A percentile compares a stretch with the other conserved stretches of the same genome.
These are phyloP conservation scores for Plectosphaerella cucumerina DNA, from an alignment of 2,329 filamentous ascomycete species.

Conservation along the genomic window DNA sequence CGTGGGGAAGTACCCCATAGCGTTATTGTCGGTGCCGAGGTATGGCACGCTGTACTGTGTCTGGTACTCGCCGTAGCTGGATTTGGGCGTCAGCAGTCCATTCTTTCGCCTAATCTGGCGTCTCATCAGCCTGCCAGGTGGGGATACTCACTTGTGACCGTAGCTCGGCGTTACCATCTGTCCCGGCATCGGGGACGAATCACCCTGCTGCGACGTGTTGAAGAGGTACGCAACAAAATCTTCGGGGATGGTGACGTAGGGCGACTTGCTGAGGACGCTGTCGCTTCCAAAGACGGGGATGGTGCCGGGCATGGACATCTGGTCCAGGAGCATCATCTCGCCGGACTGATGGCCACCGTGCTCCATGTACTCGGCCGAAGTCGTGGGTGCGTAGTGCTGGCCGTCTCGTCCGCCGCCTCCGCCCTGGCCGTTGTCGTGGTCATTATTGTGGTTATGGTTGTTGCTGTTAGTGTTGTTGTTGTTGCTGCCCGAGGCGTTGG, in stretches of 20 bases:
- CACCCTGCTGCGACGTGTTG: conserved; percentile 55
- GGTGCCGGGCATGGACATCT: conserved; percentile 60
- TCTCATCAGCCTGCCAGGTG: neutral
- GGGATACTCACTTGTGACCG: conserved; percentile 10
- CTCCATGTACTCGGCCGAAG: conserved; percentile 41
- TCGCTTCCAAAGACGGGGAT: conserved; percentile 87
- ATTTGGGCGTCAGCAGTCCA: conserved; percentile 16
- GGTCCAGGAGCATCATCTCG: conserved; percentile 58
- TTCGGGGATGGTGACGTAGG: conserved; percentile 77
- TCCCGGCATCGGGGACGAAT: conserved; percentile 43
- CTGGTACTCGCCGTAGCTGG: conserved; percentile 49
- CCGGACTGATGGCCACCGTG: conserved; percentile 34
- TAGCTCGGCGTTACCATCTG: conserved; percentile 45
- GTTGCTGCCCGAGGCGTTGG: conserved; percentile 14
- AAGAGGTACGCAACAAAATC: conserved; percentile 86
- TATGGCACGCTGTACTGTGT: conserved; percentile 47
- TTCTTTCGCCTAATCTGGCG: neutral
- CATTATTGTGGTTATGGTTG: conserved; percentile 28
- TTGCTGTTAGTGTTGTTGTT: conserved; percentile 11
- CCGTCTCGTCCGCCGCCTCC: conserved; percentile 22
- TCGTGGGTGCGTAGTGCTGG: conserved; percentile 32
- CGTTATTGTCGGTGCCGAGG: conserved; percentile 40
- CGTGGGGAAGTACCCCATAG: conserved; percentile 54
- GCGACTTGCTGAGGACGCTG: conserved; percentile 73
- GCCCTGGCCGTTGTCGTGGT: conserved; percentile 12